Conservation (phyloP, 495 filamentous ascomycete genomes). For the Gamarada debralockiae region DNA sequence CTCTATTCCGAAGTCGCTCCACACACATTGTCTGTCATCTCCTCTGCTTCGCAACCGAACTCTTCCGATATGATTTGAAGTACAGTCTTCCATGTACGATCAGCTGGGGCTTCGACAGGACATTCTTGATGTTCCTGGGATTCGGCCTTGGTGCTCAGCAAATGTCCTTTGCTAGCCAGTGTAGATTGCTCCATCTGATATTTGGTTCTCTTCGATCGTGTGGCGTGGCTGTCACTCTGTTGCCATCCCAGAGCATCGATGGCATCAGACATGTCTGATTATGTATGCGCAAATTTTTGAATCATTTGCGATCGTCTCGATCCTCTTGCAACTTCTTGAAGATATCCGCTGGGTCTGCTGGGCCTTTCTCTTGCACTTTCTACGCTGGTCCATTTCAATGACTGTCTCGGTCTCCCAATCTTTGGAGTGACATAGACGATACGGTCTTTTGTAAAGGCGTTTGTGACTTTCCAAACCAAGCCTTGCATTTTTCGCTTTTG, state of each 20-base stretch:
- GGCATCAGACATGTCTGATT: not conserved
- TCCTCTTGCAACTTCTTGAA: not conserved
- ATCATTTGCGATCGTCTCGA: not conserved
- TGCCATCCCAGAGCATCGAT: not conserved
- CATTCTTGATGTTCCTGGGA: not conserved
- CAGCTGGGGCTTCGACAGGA: not conserved
- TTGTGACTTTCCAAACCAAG: not conserved
- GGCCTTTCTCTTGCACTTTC: not conserved
- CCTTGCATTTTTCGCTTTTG: not conserved
- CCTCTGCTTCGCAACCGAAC: not conserved
- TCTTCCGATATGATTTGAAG: not conserved
- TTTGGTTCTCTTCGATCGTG: not conserved
- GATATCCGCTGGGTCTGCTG: not conserved
- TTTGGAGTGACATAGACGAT: not conserved
- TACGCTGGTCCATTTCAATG: not conserved
- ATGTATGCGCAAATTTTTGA: not conserved
- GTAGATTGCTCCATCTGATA: not conserved
- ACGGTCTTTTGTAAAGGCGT: not conserved
- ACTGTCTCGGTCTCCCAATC: not conserved
- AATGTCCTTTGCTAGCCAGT: not conserved
- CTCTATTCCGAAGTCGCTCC: not conserved
- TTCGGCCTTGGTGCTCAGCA: not conserved
- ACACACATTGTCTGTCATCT: not conserved
- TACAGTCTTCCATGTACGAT: not conserved
- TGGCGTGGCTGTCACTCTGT: not conserved